phyloP scores from a whole-genome alignment of 768 basidiomycete species.

The Hydnomerulius pinastri region DNA sequence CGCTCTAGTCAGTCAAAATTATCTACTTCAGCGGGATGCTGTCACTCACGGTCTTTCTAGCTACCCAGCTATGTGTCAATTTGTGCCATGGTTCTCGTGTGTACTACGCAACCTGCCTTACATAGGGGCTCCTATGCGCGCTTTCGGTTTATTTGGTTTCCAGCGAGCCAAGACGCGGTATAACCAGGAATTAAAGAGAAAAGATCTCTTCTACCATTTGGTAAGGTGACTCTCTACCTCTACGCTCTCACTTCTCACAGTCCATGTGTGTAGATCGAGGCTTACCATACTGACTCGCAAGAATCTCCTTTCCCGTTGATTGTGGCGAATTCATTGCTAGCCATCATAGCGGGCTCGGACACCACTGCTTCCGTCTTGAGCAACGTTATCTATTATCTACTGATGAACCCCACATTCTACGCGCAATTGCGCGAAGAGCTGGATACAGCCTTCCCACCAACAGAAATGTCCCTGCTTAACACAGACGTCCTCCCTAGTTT shows the following conservation, averaged over 20 bases:
- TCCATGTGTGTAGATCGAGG: slow-evolving; percentile 23
- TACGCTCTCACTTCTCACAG: background rate
- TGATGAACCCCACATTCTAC: slow-evolving; percentile 39
- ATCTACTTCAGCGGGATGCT: background rate
- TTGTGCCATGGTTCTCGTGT: slow-evolving; percentile 24
- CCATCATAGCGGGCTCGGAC: slow-evolving; percentile 50
- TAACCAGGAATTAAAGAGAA: slow-evolving; percentile 16
- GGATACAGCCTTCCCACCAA: slow-evolving; percentile 30
- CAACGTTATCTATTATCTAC: slow-evolving; percentile 41
- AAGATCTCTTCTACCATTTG: slow-evolving; percentile 45
- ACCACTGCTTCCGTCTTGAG: slow-evolving; percentile 44
- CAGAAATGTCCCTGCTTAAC: slow-evolving; percentile 16
- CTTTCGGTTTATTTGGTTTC: slow-evolving; percentile 30
- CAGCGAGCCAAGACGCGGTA: slow-evolving; percentile 26
- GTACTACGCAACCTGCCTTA: slow-evolving; percentile 32
- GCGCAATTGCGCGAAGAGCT: slow-evolving; percentile 43
- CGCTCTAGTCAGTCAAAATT: slow-evolving; percentile 26
- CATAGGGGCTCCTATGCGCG: slow-evolving; percentile 28
- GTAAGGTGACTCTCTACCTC: slow-evolving; percentile 23
- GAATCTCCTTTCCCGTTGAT: slow-evolving; percentile 32
- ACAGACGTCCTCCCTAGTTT: slow-evolving; percentile 29
- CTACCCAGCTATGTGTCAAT: slow-evolving; percentile 15
- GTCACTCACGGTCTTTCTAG: slow-evolving; percentile 10
- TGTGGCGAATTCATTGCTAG: slow-evolving; percentile 38
- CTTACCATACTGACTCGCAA: slow-evolving; percentile 23